Conservation (phyloP, 2,329 filamentous ascomycete genomes). For the Exophiala aquamarina region DNA sequence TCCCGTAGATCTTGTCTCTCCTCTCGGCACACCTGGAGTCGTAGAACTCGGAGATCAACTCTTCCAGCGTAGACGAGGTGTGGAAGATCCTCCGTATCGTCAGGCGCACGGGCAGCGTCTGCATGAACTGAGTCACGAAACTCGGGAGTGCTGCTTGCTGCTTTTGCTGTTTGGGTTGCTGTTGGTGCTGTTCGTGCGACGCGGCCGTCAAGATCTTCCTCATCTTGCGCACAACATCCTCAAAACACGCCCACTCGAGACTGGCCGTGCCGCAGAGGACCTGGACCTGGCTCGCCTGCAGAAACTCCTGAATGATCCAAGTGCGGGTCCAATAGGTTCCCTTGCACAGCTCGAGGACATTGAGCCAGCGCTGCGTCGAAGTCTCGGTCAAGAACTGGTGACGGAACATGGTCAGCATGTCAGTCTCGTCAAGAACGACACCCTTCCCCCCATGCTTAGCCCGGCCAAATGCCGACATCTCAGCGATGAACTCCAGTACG, state of each 20-base stretch:
- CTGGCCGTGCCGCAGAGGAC: constrained; percentile 36
- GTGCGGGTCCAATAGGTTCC: constrained; percentile 27
- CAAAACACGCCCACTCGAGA: constrained; percentile 42
- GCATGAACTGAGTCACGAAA: constrained; percentile 17
- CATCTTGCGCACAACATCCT: constrained; percentile 35
- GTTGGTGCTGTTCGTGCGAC: no score
- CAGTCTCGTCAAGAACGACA: not conserved
- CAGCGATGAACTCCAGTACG: constrained; percentile 23
- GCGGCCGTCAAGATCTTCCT: not conserved
- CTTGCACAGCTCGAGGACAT: constrained; percentile 21
- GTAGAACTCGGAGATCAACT: constrained; percentile 25
- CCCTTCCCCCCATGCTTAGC: constrained; percentile 2
- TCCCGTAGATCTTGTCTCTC: constrained; percentile 28
- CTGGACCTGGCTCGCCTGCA: constrained; percentile 23
- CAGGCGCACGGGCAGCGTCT: constrained; percentile 22
- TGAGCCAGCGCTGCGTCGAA: constrained; percentile 12
- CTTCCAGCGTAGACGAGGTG: constrained; percentile 18
- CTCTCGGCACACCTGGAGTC: constrained; percentile 26
- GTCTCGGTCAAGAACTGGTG: constrained; percentile 3
- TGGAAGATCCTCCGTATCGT: constrained; percentile 19
- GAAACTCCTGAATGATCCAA: constrained; percentile 31
- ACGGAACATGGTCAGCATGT: not conserved
- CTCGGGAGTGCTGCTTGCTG: not conserved
- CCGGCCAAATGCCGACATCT: constrained; percentile 13
- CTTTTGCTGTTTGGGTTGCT: no score